Evolutionary conservation across 306 rosid species (phyloP).

Genomic region (Vigna nakashimae): DNA sequence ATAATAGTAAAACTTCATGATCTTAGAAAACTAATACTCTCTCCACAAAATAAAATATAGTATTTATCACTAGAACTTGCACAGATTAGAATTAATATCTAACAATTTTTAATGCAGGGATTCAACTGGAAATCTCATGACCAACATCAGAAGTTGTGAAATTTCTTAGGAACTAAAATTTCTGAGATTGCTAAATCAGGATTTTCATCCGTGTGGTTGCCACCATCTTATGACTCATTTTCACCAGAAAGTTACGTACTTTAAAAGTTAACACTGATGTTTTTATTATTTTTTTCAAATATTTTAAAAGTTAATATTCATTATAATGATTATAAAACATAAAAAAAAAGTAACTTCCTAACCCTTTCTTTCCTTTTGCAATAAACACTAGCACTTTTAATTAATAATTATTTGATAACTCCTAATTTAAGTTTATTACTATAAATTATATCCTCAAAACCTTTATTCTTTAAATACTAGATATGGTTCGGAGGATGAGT

Average conservation of each 20-base stretch:
- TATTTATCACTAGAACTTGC: not conserved
- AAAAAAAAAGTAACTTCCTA: too few species aligned
- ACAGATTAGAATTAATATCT: conserved; percentile 23
- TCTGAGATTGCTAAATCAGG: conserved; percentile 78
- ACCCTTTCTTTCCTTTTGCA: too few species aligned
- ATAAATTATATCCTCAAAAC: too few species aligned
- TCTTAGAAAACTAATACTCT: not conserved
- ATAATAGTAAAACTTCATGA: not conserved
- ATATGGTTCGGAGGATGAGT: too few species aligned
- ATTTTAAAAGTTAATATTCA: not conserved
- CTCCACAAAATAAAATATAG: too few species aligned
- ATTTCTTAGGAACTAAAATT: conserved; percentile 69
- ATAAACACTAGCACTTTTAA: too few species aligned
- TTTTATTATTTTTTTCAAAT: conserved; percentile 24
- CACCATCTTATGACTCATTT: conserved; percentile 83
- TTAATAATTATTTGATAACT: too few species aligned
- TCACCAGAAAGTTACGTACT: conserved; percentile 69
- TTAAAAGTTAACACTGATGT: conserved; percentile 25
- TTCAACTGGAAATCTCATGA: conserved; percentile 90
- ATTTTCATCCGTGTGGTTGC: conserved; percentile 89
- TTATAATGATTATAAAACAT: too few species aligned
- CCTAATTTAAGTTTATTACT: too few species aligned
- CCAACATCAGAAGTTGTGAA: conserved; percentile 74
- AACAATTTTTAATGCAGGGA: conserved; percentile 58
- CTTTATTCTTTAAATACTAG: too few species aligned